Base-by-base conservation (phyloP, 352 stramenopile species). In the Phytophthora hybrid region DNA sequence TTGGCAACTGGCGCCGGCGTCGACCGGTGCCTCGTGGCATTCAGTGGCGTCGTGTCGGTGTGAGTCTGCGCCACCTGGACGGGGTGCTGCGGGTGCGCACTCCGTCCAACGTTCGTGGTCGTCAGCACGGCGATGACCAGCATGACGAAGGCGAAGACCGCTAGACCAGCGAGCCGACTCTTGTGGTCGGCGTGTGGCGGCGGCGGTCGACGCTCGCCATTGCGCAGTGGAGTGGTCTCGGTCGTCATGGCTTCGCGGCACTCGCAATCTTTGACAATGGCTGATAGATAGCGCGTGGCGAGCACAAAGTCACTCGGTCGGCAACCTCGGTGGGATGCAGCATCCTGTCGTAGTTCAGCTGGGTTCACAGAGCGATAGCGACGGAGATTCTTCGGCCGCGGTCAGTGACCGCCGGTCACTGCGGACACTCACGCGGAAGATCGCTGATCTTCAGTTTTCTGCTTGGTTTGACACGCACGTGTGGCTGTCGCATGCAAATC, bases 191-290 rank as follows among this genome's bases (percentile, higher is more conserved):
- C n/a, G 5, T 10, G 1, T 7, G 51, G 51, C 6, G 16, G 34
- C 9, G 21, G 29, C 13, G 46, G 14, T 26, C 19, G 54, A 14
- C 37, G 21, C 41, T 69, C 57, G 21, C 55, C 44, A 51, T 70
- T 46, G 57, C 60, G 74, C 41, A 80, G 53, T 41, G 74, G 74
- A 2, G 74, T 80, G 18, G 59, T 63, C 65, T 80, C 74, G 9
- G 70, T 77, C 41, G 55, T 53, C 73, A 80, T 80, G 23, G 13
- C 55, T 29, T 54, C 47, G 47, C 47, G 47, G 5, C 18, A 21
- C n/a, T 8, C 5, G 16, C 44, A 23, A 52, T 54, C 47, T 54
- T 54, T 14, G 47, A 29, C 14, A 54, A 29, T 54, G 47, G 47
- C 47, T 54, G n/a, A 5, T 6, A 14, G n/a, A 5, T 6, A 14